Conservation (phyloP, 2,329 filamentous ascomycete species). For the Colletotrichum viniferum region DNA sequence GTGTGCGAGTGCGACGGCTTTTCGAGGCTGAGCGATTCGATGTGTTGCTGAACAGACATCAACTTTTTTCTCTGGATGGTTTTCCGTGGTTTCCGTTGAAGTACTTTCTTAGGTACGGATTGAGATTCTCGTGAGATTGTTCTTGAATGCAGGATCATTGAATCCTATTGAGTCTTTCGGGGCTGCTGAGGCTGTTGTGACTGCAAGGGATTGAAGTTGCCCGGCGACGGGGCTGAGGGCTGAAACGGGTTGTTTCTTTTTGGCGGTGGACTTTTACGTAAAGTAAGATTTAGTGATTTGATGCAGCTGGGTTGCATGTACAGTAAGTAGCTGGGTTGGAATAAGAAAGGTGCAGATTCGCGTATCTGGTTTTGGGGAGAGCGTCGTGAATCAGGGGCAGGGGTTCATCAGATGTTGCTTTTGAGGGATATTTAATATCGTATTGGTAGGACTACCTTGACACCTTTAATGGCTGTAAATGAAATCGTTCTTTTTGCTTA, state of each 20-base stretch:
- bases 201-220: background rate
- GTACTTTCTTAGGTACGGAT: too few species aligned
- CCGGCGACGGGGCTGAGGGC: background rate
- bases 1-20: background rate
- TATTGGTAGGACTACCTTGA: fast-evolving
- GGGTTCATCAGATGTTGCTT: background rate
- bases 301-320: background rate
- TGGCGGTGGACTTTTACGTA: background rate
- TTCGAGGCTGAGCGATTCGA: background rate
- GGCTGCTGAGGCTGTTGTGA: background rate
- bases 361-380: background rate
- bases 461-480: background rate
- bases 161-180: background rate
- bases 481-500: background rate
- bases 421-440: background rate
- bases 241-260: background rate
- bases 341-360: background rate
- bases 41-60: background rate
- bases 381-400: background rate
- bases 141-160: too few species aligned
- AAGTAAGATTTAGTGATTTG: background rate
- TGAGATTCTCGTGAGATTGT: background rate
- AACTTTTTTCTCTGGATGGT: fast-evolving
- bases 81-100: background rate
- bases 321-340: background rate